A percentile compares a stretch with the other conserved stretches of the same genome.
Evolutionary conservation across 2,329 filamentous ascomycete species (phyloP).

Genomic region (Fusarium heterosporum): DNA sequence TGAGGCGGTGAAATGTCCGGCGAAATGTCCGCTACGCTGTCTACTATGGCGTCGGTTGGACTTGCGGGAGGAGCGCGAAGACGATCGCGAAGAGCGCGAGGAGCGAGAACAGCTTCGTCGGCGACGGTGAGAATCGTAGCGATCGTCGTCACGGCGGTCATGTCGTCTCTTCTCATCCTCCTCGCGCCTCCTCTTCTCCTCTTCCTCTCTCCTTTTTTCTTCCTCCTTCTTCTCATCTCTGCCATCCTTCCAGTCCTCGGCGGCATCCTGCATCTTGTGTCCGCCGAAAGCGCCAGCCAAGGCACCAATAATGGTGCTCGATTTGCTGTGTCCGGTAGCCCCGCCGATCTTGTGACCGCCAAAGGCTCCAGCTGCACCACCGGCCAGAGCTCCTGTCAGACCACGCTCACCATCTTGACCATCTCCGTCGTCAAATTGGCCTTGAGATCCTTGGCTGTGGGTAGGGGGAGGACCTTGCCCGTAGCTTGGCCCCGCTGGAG

Average conservation of each 20-base stretch:
- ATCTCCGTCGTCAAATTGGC: conserved; percentile 12
- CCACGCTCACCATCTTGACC: conserved; percentile 56
- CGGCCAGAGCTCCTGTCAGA: conserved; percentile 55
- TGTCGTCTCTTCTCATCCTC: conserved; percentile 44
- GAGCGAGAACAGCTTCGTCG: not conserved
- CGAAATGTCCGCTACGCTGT: conserved; percentile 43
- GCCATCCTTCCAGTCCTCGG: conserved; percentile 55
- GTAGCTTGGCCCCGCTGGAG: conserved; percentile 19
- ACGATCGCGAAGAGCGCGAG: not conserved
- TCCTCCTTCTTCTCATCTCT: conserved; percentile 52
- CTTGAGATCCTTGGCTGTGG: conserved; percentile 8
- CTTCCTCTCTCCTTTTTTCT: conserved; percentile 46
- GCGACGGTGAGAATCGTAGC: conserved; percentile 11
- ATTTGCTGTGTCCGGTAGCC: conserved; percentile 47
- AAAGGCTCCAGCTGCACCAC: conserved; percentile 55
- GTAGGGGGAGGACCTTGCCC: conserved; percentile 1
- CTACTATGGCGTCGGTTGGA: conserved; percentile 25
- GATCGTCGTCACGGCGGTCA: conserved; percentile 25
- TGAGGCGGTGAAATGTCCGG: conserved; percentile 52
- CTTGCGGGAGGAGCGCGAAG: conserved; percentile 4
- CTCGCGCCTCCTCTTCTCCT: conserved; percentile 34
- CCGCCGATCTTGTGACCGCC: conserved; percentile 57
- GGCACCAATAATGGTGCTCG: conserved; percentile 54
- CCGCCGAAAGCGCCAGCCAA: conserved; percentile 57
- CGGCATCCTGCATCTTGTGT: conserved; percentile 56